Conservation (phyloP, 2,329 filamentous ascomycete genomes). For the Diaporthe amygdali region DNA sequence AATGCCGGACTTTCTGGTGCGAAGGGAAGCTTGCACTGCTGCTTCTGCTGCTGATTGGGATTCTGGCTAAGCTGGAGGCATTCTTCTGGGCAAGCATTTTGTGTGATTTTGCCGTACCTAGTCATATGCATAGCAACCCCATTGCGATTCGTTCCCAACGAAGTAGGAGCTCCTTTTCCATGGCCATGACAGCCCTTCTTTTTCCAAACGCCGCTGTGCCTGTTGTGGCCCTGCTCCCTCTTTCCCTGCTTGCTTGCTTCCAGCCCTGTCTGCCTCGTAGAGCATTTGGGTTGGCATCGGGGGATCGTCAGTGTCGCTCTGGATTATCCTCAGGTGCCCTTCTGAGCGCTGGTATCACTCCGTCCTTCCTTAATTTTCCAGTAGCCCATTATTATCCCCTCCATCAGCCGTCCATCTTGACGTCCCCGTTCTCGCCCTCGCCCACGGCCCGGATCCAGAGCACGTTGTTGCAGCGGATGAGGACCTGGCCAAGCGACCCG, state of each 20-base stretch:
- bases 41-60: constrained; percentile 7
- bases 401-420: constrained; percentile 62
- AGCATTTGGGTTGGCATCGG: background rate
- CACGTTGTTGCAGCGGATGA: constrained; percentile 96
- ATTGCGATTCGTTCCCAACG: background rate
- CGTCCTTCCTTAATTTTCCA: background rate
- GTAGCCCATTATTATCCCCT: background rate
- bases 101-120: constrained; percentile 21
- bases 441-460: constrained; percentile 77
- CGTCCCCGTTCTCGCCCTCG: constrained; percentile 56
- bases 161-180: background rate
- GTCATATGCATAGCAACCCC: background rate
- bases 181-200: background rate
- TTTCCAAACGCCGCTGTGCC: background rate
- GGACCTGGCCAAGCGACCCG: constrained; percentile 84
- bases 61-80: constrained; percentile 18
- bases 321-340: background rate
- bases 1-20: background rate
- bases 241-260: background rate
- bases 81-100: constrained; percentile 12
- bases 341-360: background rate
- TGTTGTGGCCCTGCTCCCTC: background rate
- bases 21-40: background rate
- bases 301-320: background rate
- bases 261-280: background rate